Conservation (phyloP, 129 eudicot species). For the Artemisia tridentata region DNA sequence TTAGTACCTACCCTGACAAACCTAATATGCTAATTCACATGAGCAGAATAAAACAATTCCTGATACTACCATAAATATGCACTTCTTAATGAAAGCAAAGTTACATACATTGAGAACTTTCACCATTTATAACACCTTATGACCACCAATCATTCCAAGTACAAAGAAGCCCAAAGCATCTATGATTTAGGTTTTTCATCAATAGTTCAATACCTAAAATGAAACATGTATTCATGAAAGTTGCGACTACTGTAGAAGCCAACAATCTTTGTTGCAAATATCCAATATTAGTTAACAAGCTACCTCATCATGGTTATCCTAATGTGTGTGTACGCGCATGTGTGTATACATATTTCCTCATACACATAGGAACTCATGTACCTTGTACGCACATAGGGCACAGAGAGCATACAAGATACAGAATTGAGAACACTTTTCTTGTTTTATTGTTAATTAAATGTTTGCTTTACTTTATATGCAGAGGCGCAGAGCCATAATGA, state of each 20-base stretch:
- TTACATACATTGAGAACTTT: background rate
- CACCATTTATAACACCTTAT: too few species aligned
- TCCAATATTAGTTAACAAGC: too few species aligned
- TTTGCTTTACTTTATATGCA: too few species aligned
- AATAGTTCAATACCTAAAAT: background rate
- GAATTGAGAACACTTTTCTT: too few species aligned
- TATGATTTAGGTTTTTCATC: background rate
- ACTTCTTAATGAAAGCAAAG: background rate
- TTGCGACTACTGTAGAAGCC: background rate
- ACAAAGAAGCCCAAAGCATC: background rate
- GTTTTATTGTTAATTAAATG: too few species aligned
- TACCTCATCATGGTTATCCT: too few species aligned
- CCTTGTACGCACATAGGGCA: too few species aligned
- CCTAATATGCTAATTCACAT: background rate
- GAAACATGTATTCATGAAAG: background rate
- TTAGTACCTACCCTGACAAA: conserved; percentile 9
- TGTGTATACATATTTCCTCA: too few species aligned
- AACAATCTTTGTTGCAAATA: background rate
- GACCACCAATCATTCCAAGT: background rate
- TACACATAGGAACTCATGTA: too few species aligned
- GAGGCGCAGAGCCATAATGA: too few species aligned
- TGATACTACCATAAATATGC: background rate
- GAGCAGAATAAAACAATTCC: background rate
- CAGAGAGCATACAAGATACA: too few species aligned
- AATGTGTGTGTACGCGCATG: too few species aligned